Percentiles rank a stretch among this genome's conserved stretches.
Evolutionary conservation across 225 moss, liverwort and hornwort genomes (phyloP).

Genomic region (Lunularia cruciata): DNA sequence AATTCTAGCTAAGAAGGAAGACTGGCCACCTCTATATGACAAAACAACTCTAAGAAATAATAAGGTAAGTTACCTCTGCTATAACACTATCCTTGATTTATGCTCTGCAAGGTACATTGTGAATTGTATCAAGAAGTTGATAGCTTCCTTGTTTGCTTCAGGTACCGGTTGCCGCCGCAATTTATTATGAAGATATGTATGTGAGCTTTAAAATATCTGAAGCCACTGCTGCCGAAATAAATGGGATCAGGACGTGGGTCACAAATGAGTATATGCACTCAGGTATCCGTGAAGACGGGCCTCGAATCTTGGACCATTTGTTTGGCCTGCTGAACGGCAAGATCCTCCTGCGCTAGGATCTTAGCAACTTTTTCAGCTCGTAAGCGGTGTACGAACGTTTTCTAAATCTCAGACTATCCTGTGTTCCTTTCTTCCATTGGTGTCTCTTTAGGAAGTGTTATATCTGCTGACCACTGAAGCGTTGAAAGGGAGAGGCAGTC

Average conservation of each 20-base stretch:
- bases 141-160: slow-evolving; percentile 19
- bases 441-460: too few relatives aligned
- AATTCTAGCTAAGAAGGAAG: slow-evolving; percentile 68
- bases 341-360: slow-evolving; percentile 60
- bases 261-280: slow-evolving; percentile 92
- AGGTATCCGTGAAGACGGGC: slow-evolving; percentile 80
- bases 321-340: slow-evolving; percentile 87
- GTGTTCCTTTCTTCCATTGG: too few relatives aligned
- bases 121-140: not conserved
- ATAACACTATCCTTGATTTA: too few relatives aligned
- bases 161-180: slow-evolving; percentile 85
- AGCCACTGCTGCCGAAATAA: slow-evolving; percentile 65
- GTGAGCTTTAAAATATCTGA: slow-evolving; percentile 71
- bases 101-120: not conserved
- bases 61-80: slow-evolving; percentile 42
- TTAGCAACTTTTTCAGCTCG: too few relatives aligned
- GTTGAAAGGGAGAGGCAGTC: too few relatives aligned
- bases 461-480: too few relatives aligned
- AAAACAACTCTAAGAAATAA: slow-evolving; percentile 61
- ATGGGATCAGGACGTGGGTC: slow-evolving; percentile 77
- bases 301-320: slow-evolving; percentile 74
- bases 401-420: too few relatives aligned
- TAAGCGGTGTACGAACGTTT: too few relatives aligned
- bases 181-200: slow-evolving; percentile 87
- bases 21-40: slow-evolving; percentile 81